Percentiles rank a stretch among this genome's conserved stretches.
Evolutionary conservation across 2,329 filamentous ascomycete species (phyloP).

Genomic region (Epichloe uncinata): DNA sequence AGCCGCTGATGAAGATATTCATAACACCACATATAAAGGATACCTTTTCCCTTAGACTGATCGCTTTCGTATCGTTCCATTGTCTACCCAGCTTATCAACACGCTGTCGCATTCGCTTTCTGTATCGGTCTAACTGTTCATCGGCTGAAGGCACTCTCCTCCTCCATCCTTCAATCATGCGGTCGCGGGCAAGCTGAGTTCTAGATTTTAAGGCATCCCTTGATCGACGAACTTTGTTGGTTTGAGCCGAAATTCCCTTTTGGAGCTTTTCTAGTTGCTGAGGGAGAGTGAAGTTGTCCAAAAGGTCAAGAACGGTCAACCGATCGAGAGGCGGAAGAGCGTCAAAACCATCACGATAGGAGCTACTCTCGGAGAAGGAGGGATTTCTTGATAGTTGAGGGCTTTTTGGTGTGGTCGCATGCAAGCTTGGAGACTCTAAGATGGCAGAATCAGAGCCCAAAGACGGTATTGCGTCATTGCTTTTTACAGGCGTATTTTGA

Average conservation of each 20-base stretch:
- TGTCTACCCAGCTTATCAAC: slow-evolving; percentile 76
- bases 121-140: slow-evolving; percentile 85
- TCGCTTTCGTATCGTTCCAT: slow-evolving; percentile 82
- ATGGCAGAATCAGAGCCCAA: slow-evolving; percentile 28
- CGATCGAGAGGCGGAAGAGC: slow-evolving; percentile 78
- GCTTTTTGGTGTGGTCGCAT: slow-evolving; percentile 32
- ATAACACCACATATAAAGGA: slow-evolving; percentile 93
- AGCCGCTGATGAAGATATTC: slow-evolving; percentile 95
- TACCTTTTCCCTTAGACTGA: slow-evolving; percentile 88
- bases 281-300: slow-evolving; percentile 85
- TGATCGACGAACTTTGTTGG: slow-evolving; percentile 71
- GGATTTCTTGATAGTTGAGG: slow-evolving; percentile 57
- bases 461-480: slow-evolving; percentile 27
- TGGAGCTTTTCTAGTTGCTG: slow-evolving; percentile 88
- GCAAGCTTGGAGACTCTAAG: slow-evolving; percentile 38
- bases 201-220: slow-evolving; percentile 66
- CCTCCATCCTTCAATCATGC: slow-evolving; percentile 87
- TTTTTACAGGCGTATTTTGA: slow-evolving; percentile 29
- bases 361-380: slow-evolving; percentile 73
- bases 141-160: slow-evolving; percentile 75
- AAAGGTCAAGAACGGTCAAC: slow-evolving; percentile 78
- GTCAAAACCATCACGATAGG: slow-evolving; percentile 83
- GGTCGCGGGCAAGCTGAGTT: slow-evolving; percentile 67
- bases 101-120: slow-evolving; percentile 70
- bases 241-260: slow-evolving; percentile 67